Evolutionary conservation across 2,329 filamentous ascomycete genomes (phyloP).

Genomic region (Leptosphaerulina australis): DNA sequence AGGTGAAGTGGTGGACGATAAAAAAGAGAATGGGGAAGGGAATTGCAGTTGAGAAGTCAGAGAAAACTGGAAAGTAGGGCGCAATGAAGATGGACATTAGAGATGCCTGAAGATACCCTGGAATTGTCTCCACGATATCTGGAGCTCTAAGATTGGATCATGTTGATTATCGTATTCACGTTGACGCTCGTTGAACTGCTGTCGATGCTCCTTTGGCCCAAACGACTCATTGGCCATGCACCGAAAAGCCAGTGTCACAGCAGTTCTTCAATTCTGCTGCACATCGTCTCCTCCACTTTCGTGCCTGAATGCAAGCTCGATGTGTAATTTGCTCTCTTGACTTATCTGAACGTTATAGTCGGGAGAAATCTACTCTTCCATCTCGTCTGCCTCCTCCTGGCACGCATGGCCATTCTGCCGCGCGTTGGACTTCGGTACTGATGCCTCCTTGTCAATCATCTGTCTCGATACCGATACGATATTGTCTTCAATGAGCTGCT

Average conservation of each 20-base stretch:
- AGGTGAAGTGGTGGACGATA: conserved; percentile 13
- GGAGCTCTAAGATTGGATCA: not conserved
- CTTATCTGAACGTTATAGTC: not conserved
- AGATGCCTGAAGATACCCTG: conserved; percentile 1
- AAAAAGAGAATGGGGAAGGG: not conserved
- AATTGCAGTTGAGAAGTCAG: not conserved
- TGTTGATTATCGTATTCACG: conserved; percentile 19
- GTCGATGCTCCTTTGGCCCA: not conserved
- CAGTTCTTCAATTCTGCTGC: not conserved
- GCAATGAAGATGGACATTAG: not conserved
- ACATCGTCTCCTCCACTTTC: not conserved
- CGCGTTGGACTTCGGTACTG: conserved; percentile 67
- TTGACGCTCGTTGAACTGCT: conserved; percentile 10
- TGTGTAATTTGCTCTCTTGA: conserved; percentile 9
- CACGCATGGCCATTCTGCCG: conserved; percentile 37
- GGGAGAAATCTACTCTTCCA: conserved; percentile 38
- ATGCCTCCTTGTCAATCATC: conserved; percentile 99
- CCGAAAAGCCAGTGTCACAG: not conserved
- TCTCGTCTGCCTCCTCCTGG: conserved; percentile 43
- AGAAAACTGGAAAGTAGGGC: not conserved
- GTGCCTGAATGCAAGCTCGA: not conserved
- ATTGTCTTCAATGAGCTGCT: conserved; percentile 98
- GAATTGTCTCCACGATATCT: not conserved
- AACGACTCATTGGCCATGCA: not conserved
- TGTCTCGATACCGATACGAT: conserved; percentile 97